A percentile compares a stretch with the other conserved stretches of the same genome.
Evolutionary conservation across 805 yeast species (phyloP).

Genomic region (Yueomyces sp.): DNA sequence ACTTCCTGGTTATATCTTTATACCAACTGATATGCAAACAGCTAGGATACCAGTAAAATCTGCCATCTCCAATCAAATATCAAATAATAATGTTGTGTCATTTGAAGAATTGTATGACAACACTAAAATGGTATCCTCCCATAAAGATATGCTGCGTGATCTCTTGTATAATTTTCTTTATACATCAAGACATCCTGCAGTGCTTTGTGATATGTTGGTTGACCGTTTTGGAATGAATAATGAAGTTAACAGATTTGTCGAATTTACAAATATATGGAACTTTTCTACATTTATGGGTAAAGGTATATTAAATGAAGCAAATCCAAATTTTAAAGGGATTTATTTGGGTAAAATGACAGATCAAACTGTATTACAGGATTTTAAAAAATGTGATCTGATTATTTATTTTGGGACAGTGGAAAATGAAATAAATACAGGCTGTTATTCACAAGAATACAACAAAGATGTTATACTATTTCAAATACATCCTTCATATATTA

Average conservation of each 20-base stretch:
- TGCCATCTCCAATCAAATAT: not conserved
- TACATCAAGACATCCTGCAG: conserved; percentile 41
- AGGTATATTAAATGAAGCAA: conserved; percentile 59
- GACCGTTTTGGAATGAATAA: conserved; percentile 42
- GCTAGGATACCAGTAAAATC: conserved; percentile 7
- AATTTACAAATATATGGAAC: conserved; percentile 33
- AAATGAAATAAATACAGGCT: conserved; percentile 62
- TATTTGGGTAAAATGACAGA: conserved; percentile 52
- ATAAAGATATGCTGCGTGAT: conserved; percentile 24
- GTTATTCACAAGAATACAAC: conserved; percentile 33
- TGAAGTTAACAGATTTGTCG: conserved; percentile 35
- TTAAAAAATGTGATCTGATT: conserved; percentile 50
- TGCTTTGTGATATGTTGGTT: conserved; percentile 59
- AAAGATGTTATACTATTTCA: conserved; percentile 31
- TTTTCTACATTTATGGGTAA: conserved; percentile 59
- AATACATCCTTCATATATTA: conserved; percentile 41
- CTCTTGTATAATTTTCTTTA: conserved; percentile 39
- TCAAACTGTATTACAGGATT: conserved; percentile 33
- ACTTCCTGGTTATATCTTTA: conserved; percentile 71
- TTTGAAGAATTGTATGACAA: not conserved
- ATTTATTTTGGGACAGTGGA: conserved; percentile 55
- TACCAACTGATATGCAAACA: conserved; percentile 61
- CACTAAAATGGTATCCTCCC: not conserved
- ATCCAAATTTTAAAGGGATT: conserved; percentile 51
- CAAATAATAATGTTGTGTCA: not conserved